Base-by-base conservation (phyloP, 2,329 filamentous ascomycete species). In the Fusarium hostae region DNA sequence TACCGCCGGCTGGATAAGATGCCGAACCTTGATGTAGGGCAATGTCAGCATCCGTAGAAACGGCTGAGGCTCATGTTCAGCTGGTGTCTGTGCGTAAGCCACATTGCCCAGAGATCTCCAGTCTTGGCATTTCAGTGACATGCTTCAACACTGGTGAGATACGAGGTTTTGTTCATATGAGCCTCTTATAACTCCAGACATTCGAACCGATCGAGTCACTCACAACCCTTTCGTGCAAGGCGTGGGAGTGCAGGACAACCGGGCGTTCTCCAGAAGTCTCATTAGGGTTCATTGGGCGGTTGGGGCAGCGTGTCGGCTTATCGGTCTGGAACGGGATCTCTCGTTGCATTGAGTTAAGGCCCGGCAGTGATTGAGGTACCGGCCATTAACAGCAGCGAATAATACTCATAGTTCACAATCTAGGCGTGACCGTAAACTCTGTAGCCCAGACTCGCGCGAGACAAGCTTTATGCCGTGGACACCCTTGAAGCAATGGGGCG, bases 401-500 rank as follows among this genome's bases (percentile, higher is more conserved):
- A 3, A 15, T 9, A 8, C 28, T 15, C 18, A 5, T 24, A 12
- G 13, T 15, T 47, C 1, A 2, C 2, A 11, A 11, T n/a, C 13
- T 16, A 34, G 12, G 34, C 18, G 12, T 28, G 11, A 1, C 40
- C 28, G n/a, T 28, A 18, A 35, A 15, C 10, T 12, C 30, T 35
- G 18, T 47, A 32, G 10, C 16, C 9, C 2, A 9, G 5, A 2
- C 18, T 56, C 12, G 5, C 22, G 24, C 22, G n/a, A 12, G 13
- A 26, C 10, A 56, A 47, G 39, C 52, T 56, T 35, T 45, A 3
- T 45, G 16, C n/a, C 39, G 9, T 16, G 28, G 5, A 26, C 39
- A 32, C 28, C 28, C 1, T 13, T 5, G 5, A 43, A 8, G 12
- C 6, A 20, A 9, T 22, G 3, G 1, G 18, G 28, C 2, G 2